phyloP scores from a whole-genome alignment of 176 grass and related monocot species.

The Avena sativa region DNA sequence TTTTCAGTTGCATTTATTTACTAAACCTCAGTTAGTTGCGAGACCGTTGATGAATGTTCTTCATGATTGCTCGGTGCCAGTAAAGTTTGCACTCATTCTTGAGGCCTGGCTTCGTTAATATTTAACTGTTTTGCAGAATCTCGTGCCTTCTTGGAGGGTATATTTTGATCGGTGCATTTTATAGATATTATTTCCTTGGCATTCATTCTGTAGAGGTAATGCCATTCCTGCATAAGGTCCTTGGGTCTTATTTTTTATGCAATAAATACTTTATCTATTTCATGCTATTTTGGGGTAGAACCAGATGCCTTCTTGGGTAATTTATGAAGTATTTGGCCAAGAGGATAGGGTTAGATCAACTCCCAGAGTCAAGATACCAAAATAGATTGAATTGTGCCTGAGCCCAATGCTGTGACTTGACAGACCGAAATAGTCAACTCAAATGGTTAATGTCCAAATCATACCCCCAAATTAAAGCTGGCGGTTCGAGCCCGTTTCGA shows the following conservation, averaged over 20 bases:
- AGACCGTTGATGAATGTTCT: not conserved
- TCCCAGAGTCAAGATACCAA: constrained; percentile 12
- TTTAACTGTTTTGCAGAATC: constrained; percentile 56
- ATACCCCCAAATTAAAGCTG: not conserved
- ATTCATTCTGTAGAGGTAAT: constrained; percentile 89
- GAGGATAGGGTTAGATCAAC: not conserved
- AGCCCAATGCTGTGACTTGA: not conserved
- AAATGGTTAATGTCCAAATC: not conserved
- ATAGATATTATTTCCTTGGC: constrained; percentile 86
- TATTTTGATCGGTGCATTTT: constrained; percentile 73
- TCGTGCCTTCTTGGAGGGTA: constrained; percentile 81
- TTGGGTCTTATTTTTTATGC: not conserved
- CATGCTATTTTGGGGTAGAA: constrained; percentile 27
- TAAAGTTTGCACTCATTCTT: constrained; percentile 26
- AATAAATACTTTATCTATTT: not conserved
- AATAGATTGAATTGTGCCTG: not conserved
- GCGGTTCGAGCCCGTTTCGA: not conserved
- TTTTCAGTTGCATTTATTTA: constrained; percentile 41
- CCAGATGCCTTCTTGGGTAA: not conserved
- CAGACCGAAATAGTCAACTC: not conserved
- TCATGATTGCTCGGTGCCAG: not conserved
- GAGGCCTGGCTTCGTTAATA: constrained; percentile 38
- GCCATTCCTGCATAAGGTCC: not conserved
- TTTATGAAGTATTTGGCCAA: constrained; percentile 7
- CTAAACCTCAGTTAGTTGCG: constrained; percentile 4